Conservation (phyloP, 2,329 filamentous ascomycete genomes). For the Sclerotinia sclerotiorum region DNA sequence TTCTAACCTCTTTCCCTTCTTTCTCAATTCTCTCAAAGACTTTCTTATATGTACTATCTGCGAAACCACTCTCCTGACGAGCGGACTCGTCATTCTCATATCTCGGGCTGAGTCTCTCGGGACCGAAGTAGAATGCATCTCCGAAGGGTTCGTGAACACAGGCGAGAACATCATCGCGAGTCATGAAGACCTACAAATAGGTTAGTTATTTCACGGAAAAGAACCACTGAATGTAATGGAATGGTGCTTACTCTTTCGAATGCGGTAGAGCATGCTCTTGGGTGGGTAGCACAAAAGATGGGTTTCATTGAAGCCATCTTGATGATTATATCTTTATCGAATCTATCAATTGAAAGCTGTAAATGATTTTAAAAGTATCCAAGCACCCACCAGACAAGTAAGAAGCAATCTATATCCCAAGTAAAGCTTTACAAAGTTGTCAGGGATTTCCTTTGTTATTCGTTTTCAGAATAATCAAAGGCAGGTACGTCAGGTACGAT, state of each 20-base stretch:
- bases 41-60: conserved; percentile 69
- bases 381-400: background rate
- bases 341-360: conserved; percentile 6
- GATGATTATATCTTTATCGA: conserved; percentile 23
- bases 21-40: conserved; percentile 75
- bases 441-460: conserved; percentile 6
- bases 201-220: conserved; percentile 19
- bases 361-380: background rate
- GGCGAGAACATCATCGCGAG: conserved; percentile 73
- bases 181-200: conserved; percentile 85
- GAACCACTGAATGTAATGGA: background rate
- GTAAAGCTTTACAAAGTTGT: conserved; percentile 27
- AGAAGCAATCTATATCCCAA: conserved; percentile 37
- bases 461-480: conserved; percentile 19
- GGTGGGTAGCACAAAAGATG: conserved; percentile 92
- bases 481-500: background rate
- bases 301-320: conserved; percentile 70
- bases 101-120: conserved; percentile 78
- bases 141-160: conserved; percentile 96
- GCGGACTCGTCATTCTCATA: conserved; percentile 67
- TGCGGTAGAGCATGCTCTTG: conserved; percentile 90
- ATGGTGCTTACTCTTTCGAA: conserved; percentile 75
- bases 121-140: conserved; percentile 94
- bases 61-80: conserved; percentile 63
- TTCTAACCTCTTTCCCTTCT: conserved; percentile 61